These are phyloP conservation scores for Phytophthora kernoviae DNA, from an alignment of 352 stramenopile species.

Conservation along the genomic window DNA sequence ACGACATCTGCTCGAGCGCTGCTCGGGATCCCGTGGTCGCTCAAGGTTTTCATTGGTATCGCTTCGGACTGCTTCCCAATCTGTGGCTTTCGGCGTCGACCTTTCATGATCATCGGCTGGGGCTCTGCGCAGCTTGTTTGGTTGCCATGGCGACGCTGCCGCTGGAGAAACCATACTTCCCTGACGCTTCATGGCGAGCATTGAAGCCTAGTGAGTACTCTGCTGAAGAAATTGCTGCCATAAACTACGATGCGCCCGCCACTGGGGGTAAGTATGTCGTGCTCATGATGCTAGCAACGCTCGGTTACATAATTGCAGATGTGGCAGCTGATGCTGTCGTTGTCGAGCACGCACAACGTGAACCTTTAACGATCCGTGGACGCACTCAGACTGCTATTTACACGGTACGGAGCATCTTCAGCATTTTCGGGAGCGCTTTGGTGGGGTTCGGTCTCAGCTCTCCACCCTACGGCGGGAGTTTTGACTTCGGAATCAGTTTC, in stretches of 20 bases:
- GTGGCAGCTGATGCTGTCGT: conserved; percentile 50
- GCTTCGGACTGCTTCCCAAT: conserved; percentile 68
- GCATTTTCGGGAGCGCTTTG: conserved; percentile 36
- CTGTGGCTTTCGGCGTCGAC: conserved; percentile 57
- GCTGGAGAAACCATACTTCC: conserved; percentile 59
- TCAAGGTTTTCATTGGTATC: conserved; percentile 74
- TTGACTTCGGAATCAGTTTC: conserved; percentile 41
- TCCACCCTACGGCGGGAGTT: conserved; percentile 36
- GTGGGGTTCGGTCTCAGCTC: conserved; percentile 45
- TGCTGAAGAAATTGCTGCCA: conserved; percentile 15
- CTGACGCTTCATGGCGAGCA: conserved; percentile 24
- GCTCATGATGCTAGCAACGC: conserved; percentile 55
- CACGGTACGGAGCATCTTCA: conserved; percentile 39
- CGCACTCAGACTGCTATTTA: conserved; percentile 50
- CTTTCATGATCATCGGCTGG: conserved; percentile 70
- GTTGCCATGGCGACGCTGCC: conserved; percentile 43
- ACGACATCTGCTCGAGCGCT: conserved; percentile 60
- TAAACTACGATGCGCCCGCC: conserved; percentile 43
- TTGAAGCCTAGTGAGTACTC: conserved; percentile 35
- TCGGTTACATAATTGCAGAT: conserved; percentile 60
- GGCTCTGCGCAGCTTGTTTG: conserved; percentile 42
- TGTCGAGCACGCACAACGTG: conserved; percentile 50
- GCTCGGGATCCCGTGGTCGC: conserved; percentile 60
- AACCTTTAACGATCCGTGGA: conserved; percentile 39
- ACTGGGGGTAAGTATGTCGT: conserved; percentile 54